Percentiles rank a stretch among this genome's conserved stretches.
Conservation (phyloP, 2,329 filamentous ascomycete species). For the Beauveria scarabaeidicola region DNA sequence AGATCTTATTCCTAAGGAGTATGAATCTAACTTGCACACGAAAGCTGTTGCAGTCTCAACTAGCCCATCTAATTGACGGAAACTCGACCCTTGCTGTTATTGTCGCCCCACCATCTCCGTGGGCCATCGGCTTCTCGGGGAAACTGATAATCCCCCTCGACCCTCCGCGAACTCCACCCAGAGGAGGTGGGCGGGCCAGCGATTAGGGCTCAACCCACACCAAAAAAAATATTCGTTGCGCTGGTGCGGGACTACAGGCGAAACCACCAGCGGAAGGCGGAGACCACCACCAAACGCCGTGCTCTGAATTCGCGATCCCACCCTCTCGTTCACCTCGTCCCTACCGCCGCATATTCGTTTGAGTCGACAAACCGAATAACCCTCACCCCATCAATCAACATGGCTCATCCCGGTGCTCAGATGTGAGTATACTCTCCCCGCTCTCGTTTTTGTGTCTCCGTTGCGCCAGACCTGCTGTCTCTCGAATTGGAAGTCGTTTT, state of each 20-base stretch:
- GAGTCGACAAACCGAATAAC: background rate
- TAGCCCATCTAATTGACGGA: background rate
- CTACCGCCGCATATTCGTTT: background rate
- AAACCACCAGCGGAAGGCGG: conserved; percentile 1
- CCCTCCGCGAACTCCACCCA: background rate
- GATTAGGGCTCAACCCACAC: conserved; percentile 26
- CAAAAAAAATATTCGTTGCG: conserved; percentile 17
- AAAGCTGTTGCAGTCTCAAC: background rate
- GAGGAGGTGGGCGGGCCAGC: background rate
- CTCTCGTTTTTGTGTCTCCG: background rate
- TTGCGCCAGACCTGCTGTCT: background rate
- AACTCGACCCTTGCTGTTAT: background rate
- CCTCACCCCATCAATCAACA: conserved; percentile 35
- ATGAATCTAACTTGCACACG: background rate
- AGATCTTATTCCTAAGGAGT: no score
- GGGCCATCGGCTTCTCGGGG: background rate
- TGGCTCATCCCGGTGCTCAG: conserved; percentile 53
- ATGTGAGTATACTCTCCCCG: conserved; percentile 41
- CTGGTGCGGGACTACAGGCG: conserved; percentile 7
- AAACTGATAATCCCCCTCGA: conserved; percentile 1
- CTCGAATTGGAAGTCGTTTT: background rate
- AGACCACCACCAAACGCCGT: conserved; percentile 7
- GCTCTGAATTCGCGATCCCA: conserved; percentile 10
- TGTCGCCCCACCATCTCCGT: background rate
- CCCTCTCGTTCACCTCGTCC: conserved; percentile 2